phyloP scores from a whole-genome alignment of 2,329 filamentous ascomycete species.

The Aspergillus glaucus region DNA sequence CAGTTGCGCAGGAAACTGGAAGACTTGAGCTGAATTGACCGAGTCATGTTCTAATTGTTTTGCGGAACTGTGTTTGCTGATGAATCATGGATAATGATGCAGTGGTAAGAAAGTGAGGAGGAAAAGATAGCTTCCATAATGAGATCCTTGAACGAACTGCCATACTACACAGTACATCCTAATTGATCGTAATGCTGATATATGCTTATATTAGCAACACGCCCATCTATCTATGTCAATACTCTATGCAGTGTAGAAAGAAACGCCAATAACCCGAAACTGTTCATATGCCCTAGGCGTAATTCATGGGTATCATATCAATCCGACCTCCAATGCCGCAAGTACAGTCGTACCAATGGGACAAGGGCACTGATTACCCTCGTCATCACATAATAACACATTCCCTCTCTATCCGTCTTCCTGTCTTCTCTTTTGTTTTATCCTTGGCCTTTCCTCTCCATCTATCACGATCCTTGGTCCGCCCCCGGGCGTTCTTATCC shows the following conservation, averaged over 20 bases:
- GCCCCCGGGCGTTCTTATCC: constrained; percentile 16
- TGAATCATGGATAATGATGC: too few relatives aligned
- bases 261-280: not conserved
- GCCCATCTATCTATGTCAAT: not conserved
- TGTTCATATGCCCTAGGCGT: not conserved
- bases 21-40: too few relatives aligned
- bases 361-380: not conserved
- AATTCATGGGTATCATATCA: constrained; percentile 3
- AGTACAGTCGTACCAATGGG: not conserved
- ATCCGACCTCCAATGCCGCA: not conserved
- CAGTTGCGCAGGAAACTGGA: too few relatives aligned
- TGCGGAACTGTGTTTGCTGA: too few relatives aligned
- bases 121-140: too few relatives aligned
- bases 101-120: too few relatives aligned
- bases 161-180: too few relatives aligned
- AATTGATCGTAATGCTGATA: too few relatives aligned
- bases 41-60: too few relatives aligned
- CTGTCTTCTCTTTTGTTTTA: constrained; percentile 30
- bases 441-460: constrained; percentile 22
- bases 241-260: not conserved
- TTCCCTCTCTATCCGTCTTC: constrained; percentile 35
- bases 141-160: too few relatives aligned
- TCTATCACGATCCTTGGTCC: constrained; percentile 14
- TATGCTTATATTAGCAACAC: too few relatives aligned
- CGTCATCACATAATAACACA: constrained; percentile 35